Conservation (phyloP, 306 rosid genomes). For the Styphnolobium japonicum region DNA sequence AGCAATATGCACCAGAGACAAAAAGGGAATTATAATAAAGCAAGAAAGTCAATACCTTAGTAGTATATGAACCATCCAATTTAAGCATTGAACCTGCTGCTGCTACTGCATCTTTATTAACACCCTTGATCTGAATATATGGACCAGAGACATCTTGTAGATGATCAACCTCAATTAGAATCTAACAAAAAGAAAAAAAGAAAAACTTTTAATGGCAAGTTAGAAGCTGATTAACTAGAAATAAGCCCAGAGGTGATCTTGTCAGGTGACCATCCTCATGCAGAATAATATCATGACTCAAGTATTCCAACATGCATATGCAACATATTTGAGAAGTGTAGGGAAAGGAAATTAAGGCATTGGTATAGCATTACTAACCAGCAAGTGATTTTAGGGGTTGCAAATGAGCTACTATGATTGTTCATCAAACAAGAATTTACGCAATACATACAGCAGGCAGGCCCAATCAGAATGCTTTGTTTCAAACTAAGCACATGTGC, state of each 20-base stretch:
- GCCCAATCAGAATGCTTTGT: background rate
- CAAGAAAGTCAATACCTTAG: slow-evolving; percentile 59
- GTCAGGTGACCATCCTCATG: background rate
- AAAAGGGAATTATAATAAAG: slow-evolving; percentile 1
- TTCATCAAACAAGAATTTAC: background rate
- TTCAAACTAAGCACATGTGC: background rate
- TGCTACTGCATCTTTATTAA: slow-evolving; percentile 89
- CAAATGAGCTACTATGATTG: background rate
- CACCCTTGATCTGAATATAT: slow-evolving; percentile 93
- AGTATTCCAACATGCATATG: slow-evolving; percentile 14
- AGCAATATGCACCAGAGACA: slow-evolving; percentile 4
- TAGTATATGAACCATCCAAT: slow-evolving; percentile 84
- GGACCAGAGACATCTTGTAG: slow-evolving; percentile 88
- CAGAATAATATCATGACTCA: background rate
- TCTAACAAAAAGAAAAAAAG: slow-evolving; percentile 40
- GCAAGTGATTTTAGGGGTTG: slow-evolving; percentile 1
- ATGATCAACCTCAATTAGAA: slow-evolving; percentile 91
- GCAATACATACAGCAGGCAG: background rate
- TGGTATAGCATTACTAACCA: background rate
- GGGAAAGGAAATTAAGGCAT: background rate
- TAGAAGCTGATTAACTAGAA: slow-evolving; percentile 9
- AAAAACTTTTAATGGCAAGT: slow-evolving; percentile 5
- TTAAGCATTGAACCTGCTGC: slow-evolving; percentile 89
- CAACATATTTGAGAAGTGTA: background rate
- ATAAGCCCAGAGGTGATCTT: background rate